Percentiles rank a stretch among this genome's conserved stretches.
These are phyloP conservation scores for Acidomyces sp. DNA, from an alignment of 495 filamentous ascomycete genomes.

Conservation along the genomic window DNA sequence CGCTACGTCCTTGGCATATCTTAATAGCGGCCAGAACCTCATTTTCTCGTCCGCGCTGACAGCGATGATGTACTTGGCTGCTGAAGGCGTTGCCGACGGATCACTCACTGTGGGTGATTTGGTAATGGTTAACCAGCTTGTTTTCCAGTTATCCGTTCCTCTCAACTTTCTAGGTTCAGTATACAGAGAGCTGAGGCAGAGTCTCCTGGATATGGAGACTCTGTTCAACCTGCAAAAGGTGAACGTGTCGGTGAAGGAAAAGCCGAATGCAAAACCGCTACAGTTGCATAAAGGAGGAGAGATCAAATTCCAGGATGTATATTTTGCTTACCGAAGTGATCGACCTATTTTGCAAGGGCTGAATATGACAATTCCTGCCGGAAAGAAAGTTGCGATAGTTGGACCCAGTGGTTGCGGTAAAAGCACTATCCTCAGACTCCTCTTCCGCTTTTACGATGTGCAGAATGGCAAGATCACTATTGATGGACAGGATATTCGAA, in stretches of 20 bases:
- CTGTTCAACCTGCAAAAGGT: slow-evolving; percentile 98
- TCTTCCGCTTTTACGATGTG: slow-evolving; percentile 91
- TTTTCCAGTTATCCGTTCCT: slow-evolving; percentile 93
- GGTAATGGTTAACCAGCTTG: slow-evolving; percentile 96
- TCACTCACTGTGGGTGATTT: slow-evolving; percentile 84
- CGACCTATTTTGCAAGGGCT: slow-evolving; percentile 79
- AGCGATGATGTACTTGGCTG: slow-evolving; percentile 95
- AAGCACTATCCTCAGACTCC: slow-evolving; percentile 75
- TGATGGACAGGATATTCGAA: slow-evolving; percentile 82
- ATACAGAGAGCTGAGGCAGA: slow-evolving; percentile 90
- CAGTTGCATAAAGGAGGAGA: slow-evolving; percentile 64
- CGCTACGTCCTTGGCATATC: slow-evolving; percentile 76
- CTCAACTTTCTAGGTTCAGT: slow-evolving; percentile 93
- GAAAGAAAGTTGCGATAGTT: slow-evolving; percentile 90
- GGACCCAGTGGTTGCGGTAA: slow-evolving; percentile 94
- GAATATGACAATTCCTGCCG: slow-evolving; percentile 78
- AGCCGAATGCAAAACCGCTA: slow-evolving; percentile 56
- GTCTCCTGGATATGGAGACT: slow-evolving; percentile 93
- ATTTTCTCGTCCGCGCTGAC: slow-evolving; percentile 93
- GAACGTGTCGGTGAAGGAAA: slow-evolving; percentile 74
- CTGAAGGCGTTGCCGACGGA: slow-evolving; percentile 72
- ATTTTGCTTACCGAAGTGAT: slow-evolving; percentile 80
- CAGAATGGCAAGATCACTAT: slow-evolving; percentile 78
- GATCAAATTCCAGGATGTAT: slow-evolving; percentile 88
- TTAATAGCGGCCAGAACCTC: slow-evolving; percentile 96